Evolutionary conservation across 2,329 filamentous ascomycete genomes (phyloP).

Genomic region (Falciphora oryzae): DNA sequence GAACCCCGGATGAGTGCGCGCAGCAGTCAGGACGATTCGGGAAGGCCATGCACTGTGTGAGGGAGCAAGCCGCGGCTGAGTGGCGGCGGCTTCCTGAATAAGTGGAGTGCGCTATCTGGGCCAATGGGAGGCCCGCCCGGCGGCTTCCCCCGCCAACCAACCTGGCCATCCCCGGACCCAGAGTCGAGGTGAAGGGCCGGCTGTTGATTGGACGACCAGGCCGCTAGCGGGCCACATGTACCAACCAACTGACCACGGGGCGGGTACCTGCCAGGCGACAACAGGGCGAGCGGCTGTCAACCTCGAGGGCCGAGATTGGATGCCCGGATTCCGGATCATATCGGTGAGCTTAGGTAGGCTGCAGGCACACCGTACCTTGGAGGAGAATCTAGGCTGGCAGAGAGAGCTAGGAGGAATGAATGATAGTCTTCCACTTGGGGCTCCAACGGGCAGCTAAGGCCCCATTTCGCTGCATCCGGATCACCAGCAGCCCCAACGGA

Average conservation of each 20-base stretch:
- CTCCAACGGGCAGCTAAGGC: too few species aligned
- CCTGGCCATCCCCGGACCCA: not conserved
- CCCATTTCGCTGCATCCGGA: not conserved
- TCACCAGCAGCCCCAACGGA: not conserved
- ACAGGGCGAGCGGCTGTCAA: not conserved
- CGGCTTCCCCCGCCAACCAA: not conserved
- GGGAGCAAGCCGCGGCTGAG: not conserved
- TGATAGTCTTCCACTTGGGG: too few species aligned
- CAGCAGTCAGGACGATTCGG: not conserved
- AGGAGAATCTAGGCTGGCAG: too few species aligned
- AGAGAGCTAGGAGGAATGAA: too few species aligned
- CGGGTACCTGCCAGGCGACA: not conserved
- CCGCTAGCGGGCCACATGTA: not conserved
- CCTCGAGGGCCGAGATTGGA: not conserved
- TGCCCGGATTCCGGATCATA: not conserved
- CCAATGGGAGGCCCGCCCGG: not conserved
- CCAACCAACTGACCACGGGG: not conserved
- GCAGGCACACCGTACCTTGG: not conserved
- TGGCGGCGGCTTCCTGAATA: not conserved
- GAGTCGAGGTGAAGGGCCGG: not conserved
- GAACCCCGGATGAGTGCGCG: not conserved
- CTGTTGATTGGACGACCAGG: not conserved
- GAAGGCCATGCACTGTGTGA: slow-evolving; percentile 1
- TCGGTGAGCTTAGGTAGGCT: not conserved
- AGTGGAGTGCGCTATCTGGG: not conserved